These are phyloP conservation scores for Macrophomina tecta DNA, from an alignment of 2,329 filamentous ascomycete species.

Conservation along the genomic window DNA sequence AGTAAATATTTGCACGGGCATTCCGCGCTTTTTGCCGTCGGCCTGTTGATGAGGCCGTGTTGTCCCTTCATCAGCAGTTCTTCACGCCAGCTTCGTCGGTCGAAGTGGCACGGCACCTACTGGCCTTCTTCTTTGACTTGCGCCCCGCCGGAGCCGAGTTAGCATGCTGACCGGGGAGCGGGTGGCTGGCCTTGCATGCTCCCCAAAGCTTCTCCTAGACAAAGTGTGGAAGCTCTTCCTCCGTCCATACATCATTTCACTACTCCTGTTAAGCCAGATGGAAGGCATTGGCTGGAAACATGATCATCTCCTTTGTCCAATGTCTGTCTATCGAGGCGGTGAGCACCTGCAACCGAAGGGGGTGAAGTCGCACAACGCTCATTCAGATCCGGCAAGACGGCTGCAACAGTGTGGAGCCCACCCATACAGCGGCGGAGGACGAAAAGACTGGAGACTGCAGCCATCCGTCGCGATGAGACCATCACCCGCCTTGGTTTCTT, in stretches of 20 bases:
- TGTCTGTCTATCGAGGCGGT: conserved; percentile 21
- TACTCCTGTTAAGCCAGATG: not conserved
- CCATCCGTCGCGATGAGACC: conserved; percentile 18
- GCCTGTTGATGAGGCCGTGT: conserved; percentile 11
- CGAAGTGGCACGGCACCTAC: conserved; percentile 4
- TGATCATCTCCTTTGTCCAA: conserved; percentile 5
- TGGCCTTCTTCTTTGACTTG: not conserved
- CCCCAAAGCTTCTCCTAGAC: not conserved
- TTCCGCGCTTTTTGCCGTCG: conserved; percentile 9
- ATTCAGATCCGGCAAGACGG: conserved; percentile 24
- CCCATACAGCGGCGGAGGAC: conserved; percentile 15
- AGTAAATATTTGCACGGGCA: conserved; percentile 20
- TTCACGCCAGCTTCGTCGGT: conserved; percentile 9
- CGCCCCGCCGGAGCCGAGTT: not conserved
- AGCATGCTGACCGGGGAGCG: conserved; percentile 3
- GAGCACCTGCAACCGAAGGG: conserved; percentile 23
- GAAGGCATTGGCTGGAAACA: not conserved
- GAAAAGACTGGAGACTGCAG: conserved; percentile 19
- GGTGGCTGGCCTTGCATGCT: conserved; percentile 3
- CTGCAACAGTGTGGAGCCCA: conserved; percentile 13
- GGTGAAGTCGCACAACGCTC: conserved; percentile 10
- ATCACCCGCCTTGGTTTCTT: not conserved
- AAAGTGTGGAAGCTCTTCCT: not conserved
- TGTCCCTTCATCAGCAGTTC: conserved; percentile 15
- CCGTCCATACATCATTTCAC: conserved; percentile 15